Conservation (phyloP, 2,329 filamentous ascomycete species). For the Capronia americana region DNA sequence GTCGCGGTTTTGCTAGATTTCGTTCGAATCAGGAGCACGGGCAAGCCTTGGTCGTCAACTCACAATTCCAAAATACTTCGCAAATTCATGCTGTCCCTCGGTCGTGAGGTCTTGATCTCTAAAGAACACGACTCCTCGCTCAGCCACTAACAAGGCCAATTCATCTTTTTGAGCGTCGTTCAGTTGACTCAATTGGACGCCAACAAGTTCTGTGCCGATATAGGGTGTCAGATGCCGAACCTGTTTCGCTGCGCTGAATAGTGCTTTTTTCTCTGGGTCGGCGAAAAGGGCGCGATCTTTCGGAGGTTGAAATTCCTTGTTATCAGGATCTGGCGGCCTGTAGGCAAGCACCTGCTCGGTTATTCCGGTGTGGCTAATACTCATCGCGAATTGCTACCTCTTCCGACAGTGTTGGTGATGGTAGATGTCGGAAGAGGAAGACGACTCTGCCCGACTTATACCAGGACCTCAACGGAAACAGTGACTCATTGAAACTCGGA, state of each 20-base stretch:
- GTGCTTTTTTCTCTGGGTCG: constrained; percentile 51
- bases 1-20: constrained; percentile 37
- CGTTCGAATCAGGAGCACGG: neutral
- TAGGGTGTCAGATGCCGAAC: constrained; percentile 55
- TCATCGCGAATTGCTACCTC: constrained; percentile 14
- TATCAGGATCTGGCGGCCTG: constrained; percentile 25
- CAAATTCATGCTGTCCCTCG: constrained; percentile 35
- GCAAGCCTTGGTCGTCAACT: neutral
- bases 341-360: constrained; percentile 33
- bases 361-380: constrained; percentile 22
- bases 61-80: constrained; percentile 35
- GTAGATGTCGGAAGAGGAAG: neutral
- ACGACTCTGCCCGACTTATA: neutral
- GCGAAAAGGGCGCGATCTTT: constrained; percentile 42
- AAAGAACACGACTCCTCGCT: constrained; percentile 47
- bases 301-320: constrained; percentile 30
- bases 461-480: neutral
- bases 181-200: constrained; percentile 57
- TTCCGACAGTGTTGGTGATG: neutral
- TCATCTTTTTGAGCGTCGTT: constrained; percentile 58
- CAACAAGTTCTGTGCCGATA: constrained; percentile 51
- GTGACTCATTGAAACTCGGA: neutral
- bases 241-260: constrained; percentile 45
- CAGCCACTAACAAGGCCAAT: constrained; percentile 69
- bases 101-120: constrained; percentile 35